phyloP scores from a whole-genome alignment of 2,329 filamentous ascomycete species.

The Teratosphaeria epicoccoides region DNA sequence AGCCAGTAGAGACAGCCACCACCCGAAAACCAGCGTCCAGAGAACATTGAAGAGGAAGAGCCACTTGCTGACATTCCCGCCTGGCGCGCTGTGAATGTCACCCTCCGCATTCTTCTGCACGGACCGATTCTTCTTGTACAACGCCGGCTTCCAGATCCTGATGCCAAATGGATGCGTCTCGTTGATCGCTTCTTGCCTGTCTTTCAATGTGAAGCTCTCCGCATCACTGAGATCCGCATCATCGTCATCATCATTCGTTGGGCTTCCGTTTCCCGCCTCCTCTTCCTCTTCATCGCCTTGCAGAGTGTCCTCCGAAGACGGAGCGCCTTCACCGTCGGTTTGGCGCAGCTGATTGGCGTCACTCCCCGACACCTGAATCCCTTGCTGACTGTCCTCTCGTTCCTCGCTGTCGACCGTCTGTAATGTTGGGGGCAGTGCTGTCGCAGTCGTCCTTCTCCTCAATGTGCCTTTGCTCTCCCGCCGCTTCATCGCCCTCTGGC shows the following conservation, averaged over 20 bases:
- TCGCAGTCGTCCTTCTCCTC: slow-evolving; percentile 37
- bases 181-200: slow-evolving; percentile 95
- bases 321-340: slow-evolving; percentile 14
- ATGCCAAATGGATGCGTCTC: slow-evolving; percentile 98
- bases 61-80: slow-evolving; percentile 73
- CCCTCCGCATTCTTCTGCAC: slow-evolving; percentile 93
- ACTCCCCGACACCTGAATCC: slow-evolving; percentile 16
- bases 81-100: slow-evolving; percentile 91
- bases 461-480: slow-evolving; percentile 40
- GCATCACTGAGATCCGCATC: slow-evolving; percentile 74
- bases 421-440: slow-evolving; percentile 33
- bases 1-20: slow-evolving; percentile 81
- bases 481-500: slow-evolving; percentile 30
- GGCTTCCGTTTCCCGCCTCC: slow-evolving; percentile 22
- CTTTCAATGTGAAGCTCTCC: slow-evolving; percentile 95
- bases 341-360: slow-evolving; percentile 8
- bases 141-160: slow-evolving; percentile 92
- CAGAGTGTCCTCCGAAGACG: slow-evolving; percentile 30
- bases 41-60: slow-evolving; percentile 77
- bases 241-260: slow-evolving; percentile 44
- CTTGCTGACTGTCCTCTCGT: slow-evolving; percentile 27
- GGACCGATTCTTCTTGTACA: slow-evolving; percentile 96
- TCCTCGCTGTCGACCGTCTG: slow-evolving; percentile 42
- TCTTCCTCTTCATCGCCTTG: slow-evolving; percentile 30
- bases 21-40: slow-evolving; percentile 88